phyloP scores from a whole-genome alignment of 345 rosid species.

The Syzygium aqueum region DNA sequence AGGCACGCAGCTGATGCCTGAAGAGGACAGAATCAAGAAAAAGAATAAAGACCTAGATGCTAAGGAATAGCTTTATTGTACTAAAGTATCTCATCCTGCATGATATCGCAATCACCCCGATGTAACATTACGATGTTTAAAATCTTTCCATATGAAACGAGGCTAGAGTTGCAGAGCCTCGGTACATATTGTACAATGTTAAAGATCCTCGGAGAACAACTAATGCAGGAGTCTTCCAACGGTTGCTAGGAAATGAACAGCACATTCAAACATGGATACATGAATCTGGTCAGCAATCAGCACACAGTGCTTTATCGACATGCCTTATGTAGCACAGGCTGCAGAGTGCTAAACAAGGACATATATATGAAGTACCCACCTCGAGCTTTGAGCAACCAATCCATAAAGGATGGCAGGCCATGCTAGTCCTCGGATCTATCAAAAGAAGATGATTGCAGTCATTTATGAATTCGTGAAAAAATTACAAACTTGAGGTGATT shows the following conservation, averaged over 20 bases:
- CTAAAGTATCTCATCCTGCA: neutral
- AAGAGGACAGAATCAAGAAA: neutral
- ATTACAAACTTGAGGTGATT: neutral
- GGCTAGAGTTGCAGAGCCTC: neutral
- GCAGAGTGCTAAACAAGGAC: neutral
- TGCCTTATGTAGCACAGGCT: neutral
- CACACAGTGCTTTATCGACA: neutral
- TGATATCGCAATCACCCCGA: neutral
- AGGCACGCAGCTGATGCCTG: neutral
- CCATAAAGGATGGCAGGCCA: slow-evolving; percentile 95
- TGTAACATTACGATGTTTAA: neutral
- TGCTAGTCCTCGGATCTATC: slow-evolving; percentile 80
- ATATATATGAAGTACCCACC: slow-evolving; percentile 18
- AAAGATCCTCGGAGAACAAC: neutral
- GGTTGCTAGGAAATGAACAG: neutral
- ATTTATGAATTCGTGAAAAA: neutral
- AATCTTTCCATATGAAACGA: neutral
- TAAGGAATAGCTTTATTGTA: neutral
- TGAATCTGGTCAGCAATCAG: neutral
- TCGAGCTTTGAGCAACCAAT: slow-evolving; percentile 96
- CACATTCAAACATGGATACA: neutral
- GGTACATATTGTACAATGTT: neutral
- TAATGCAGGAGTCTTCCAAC: neutral
- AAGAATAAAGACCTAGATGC: neutral
- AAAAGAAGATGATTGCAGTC: slow-evolving; percentile 6